phyloP scores from a whole-genome alignment of 129 eudicot species.

The Sambucus nigra region DNA sequence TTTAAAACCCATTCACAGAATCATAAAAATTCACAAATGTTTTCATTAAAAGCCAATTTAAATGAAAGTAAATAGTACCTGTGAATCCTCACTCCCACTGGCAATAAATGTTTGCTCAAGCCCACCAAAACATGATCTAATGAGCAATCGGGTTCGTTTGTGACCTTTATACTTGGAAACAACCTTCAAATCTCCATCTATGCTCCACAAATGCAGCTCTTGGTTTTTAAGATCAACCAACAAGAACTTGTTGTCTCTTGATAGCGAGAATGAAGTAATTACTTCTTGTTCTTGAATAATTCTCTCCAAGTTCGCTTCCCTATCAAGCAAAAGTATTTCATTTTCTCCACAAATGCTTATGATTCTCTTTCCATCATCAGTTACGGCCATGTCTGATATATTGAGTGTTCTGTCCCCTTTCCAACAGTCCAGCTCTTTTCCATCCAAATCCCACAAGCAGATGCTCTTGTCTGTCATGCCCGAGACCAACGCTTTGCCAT shows the following conservation, averaged over 20 bases:
- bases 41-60: too few relatives aligned
- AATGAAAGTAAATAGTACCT: slow-evolving; percentile 9
- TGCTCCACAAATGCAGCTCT: slow-evolving; percentile 38
- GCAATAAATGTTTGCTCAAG: slow-evolving; percentile 30
- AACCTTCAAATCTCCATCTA: slow-evolving; percentile 19
- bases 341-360: slow-evolving; percentile 21
- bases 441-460: slow-evolving; percentile 36
- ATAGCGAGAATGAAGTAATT: slow-evolving; percentile 30
- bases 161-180: slow-evolving; percentile 30
- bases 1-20: not conserved
- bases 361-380: slow-evolving; percentile 23
- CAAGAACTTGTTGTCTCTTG: slow-evolving; percentile 29
- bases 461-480: slow-evolving; percentile 33
- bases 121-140: slow-evolving; percentile 47
- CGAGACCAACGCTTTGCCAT: slow-evolving; percentile 21
- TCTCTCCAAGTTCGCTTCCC: slow-evolving; percentile 18
- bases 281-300: slow-evolving; percentile 15
- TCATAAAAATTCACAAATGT: not conserved
- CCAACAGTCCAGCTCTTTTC: slow-evolving; percentile 27
- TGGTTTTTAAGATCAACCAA: slow-evolving; percentile 31
- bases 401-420: slow-evolving; percentile 10
- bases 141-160: slow-evolving; percentile 26
- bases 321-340: slow-evolving; percentile 18
- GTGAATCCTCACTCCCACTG: slow-evolving; percentile 50
- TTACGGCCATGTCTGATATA: slow-evolving; percentile 24